Evolutionary conservation across 176 grass and related monocot species (phyloP).

Genomic region (Rhipidocladum racemiflorum): DNA sequence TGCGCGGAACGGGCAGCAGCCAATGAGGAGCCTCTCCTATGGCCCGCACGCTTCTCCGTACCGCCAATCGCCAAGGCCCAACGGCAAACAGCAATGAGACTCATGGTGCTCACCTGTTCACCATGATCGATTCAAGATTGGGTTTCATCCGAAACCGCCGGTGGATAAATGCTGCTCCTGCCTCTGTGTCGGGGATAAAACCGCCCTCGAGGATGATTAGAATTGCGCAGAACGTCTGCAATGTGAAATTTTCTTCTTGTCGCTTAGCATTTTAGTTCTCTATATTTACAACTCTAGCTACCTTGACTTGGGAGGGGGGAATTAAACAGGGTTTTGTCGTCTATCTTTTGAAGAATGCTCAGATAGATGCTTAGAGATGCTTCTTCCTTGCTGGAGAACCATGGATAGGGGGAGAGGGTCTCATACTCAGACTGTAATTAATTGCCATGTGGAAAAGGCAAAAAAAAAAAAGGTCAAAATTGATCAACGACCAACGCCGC

Average conservation of each 20-base stretch:
- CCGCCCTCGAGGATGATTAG: not conserved
- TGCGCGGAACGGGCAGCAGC: constrained; percentile 58
- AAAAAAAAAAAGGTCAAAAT: not conserved
- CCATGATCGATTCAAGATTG: not conserved
- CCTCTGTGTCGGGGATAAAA: not conserved
- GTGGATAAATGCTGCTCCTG: not conserved
- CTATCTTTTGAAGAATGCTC: constrained; percentile 22
- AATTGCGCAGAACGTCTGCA: not conserved
- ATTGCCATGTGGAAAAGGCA: constrained; percentile 22
- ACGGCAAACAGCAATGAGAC: constrained; percentile 45
- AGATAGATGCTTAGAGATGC: not conserved
- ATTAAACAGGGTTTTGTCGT: constrained; percentile 34
- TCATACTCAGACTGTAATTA: constrained; percentile 27
- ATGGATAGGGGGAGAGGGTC: not conserved
- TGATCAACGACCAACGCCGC: not conserved
- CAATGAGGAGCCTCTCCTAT: constrained; percentile 79
- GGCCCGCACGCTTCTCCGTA: constrained; percentile 78
- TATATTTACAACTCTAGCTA: constrained; percentile 18
- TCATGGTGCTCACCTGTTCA: not conserved
- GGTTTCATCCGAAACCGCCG: not conserved
- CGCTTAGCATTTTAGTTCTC: constrained; percentile 20
- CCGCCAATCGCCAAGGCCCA: constrained; percentile 71
- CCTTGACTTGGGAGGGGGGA: constrained; percentile 22
- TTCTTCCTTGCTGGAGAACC: not conserved
- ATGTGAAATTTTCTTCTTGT: not conserved